Percentiles rank a stretch among this genome's conserved stretches.
Conservation (phyloP, 1,139 yeast genomes). For the Geotrichum carabidarum region DNA sequence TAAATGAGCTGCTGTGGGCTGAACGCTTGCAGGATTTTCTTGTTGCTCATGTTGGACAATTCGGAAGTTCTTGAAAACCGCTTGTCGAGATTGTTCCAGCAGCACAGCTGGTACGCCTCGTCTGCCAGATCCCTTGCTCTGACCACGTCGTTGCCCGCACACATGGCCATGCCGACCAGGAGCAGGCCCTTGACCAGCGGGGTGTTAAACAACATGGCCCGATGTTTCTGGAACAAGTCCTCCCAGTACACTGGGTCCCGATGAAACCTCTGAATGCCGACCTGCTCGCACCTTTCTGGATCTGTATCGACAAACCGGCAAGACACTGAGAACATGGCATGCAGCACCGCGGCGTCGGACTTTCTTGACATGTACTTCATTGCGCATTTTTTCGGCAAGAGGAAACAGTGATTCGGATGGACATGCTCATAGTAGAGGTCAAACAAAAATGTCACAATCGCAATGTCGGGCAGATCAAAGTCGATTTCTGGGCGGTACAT, state of each 20-base stretch:
- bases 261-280: conserved; percentile 21
- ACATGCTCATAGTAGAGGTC: conserved; percentile 48
- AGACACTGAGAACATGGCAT: conserved; percentile 46
- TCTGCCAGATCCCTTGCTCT: conserved; percentile 4
- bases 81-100: conserved; percentile 15
- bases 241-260: conserved; percentile 30
- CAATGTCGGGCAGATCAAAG: conserved; percentile 45
- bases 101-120: conserved; percentile 6
- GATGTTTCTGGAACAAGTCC: conserved; percentile 23
- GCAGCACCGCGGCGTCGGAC: conserved; percentile 43
- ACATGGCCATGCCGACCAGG: conserved; percentile 20
- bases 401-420: conserved; percentile 45
- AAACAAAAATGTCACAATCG: conserved; percentile 39
- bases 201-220: conserved; percentile 18
- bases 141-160: background rate
- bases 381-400: conserved; percentile 43
- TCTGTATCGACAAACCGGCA: conserved; percentile 35
- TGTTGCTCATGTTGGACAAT: conserved; percentile 3
- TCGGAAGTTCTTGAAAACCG: conserved; percentile 9
- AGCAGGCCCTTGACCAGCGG: conserved; percentile 22
- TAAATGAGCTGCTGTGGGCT: conserved; percentile 18
- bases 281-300: conserved; percentile 10
- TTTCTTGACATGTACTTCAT: conserved; percentile 38
- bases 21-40: background rate
- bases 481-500: background rate